Conservation (phyloP, 768 basidiomycete genomes). For the Russula compacta region DNA sequence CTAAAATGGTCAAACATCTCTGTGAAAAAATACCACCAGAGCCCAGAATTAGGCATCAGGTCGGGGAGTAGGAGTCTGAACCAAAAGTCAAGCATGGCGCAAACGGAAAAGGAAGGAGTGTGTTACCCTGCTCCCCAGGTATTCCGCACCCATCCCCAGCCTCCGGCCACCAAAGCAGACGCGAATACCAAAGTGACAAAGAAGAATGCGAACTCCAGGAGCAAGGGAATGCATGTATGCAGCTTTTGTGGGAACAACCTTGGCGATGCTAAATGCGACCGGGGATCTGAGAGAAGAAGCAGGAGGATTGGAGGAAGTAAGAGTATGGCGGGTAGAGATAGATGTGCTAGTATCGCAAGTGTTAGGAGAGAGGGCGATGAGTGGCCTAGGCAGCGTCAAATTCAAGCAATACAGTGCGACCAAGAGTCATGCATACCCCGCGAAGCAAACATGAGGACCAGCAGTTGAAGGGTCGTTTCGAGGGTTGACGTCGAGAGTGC, state of each 20-base stretch:
- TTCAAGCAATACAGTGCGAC: background rate
- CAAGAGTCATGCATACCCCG: constrained; percentile 37
- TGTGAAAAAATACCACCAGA: constrained; percentile 99
- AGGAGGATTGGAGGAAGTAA: constrained; percentile 62
- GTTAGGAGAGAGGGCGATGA: constrained; percentile 48
- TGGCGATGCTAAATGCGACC: constrained; percentile 63
- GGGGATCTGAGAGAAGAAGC: constrained; percentile 49
- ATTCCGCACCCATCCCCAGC: constrained; percentile 58
- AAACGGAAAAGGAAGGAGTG: background rate
- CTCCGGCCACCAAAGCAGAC: constrained; percentile 50
- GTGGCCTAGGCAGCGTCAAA: constrained; percentile 37
- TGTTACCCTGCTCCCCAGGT: constrained; percentile 83
- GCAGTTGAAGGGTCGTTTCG: constrained; percentile 64
- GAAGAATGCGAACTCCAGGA: constrained; percentile 46
- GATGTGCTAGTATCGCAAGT: constrained; percentile 62
- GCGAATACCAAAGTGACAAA: constrained; percentile 38
- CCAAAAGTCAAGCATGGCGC: background rate
- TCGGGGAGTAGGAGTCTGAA: constrained; percentile 74
- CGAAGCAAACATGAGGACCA: constrained; percentile 61
- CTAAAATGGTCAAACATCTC: constrained; percentile 99
- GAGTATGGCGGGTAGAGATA: constrained; percentile 62
- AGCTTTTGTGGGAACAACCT: constrained; percentile 23
- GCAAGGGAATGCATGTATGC: constrained; percentile 26
- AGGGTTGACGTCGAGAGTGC: constrained; percentile 77
- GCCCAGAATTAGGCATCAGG: constrained; percentile 85